Base-by-base conservation (phyloP, 2,329 filamentous ascomycete species). In the Eutypa lata region DNA sequence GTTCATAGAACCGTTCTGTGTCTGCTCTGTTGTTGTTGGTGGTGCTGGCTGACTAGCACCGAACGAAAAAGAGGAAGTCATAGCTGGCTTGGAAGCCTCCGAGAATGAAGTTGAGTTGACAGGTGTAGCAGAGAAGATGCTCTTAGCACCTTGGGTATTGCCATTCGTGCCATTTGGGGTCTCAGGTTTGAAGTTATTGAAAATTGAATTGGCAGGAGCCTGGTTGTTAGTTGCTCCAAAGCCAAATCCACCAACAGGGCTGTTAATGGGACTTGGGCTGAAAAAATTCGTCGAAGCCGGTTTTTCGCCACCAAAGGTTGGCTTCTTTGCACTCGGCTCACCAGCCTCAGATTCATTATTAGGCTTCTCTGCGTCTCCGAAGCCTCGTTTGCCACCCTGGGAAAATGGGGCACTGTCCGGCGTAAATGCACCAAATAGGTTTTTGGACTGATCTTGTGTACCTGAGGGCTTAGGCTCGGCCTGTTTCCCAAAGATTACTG, bases 11-110 rank as follows among this genome's bases (percentile, higher is more conserved):
- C 61, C 58, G n/a, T 57, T 53, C n/a, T 44, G 14, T 33, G 61
- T 63, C 55, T 58, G 58, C 40, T 60, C 57, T n/a, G 51, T 16
- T 26, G 53, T 33, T 6, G 35, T 33, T 31, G 44, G 18, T 26
- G 53, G 38, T 6, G 35, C 38, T 31, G 44, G 18, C 22, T 51
- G 28, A 11, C 18, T 48, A 18, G 49, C 57, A 44, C 53, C 57
- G 31, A 50, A 47, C 40, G 43, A 51, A 48, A 56, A 50, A 6
- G 51, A 31, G 8, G 47, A 38, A 18, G 51, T n/a, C 10, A 21
- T 24, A 19, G 51, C 40, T 40, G 78, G 71, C 56, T 76, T 76
- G 62, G 78, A 73, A 16, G 71, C 71, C 49, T 73, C 74, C 31
- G 71, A 71, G 47, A 67, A 70, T 58, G 79, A 77, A 54, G 71